These are phyloP conservation scores for Termitomyces bulborhizus DNA, from an alignment of 768 basidiomycete species.

Conservation along the genomic window DNA sequence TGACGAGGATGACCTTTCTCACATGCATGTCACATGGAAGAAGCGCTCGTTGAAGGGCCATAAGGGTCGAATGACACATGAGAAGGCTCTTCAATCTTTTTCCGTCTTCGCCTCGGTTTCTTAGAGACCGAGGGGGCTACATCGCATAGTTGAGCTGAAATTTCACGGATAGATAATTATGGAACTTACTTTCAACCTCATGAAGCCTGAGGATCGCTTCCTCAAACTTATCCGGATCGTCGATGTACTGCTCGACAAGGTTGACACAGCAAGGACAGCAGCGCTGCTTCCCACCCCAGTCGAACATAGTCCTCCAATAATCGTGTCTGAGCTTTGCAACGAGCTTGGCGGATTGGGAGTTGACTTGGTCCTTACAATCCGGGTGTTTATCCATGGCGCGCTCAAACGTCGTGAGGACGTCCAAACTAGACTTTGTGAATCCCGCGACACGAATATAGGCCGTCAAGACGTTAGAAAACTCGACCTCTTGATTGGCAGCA, in stretches of 20 bases:
- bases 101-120: slow-evolving; percentile 7
- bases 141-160: not conserved
- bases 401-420: slow-evolving; percentile 13
- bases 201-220: not conserved
- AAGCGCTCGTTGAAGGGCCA: slow-evolving; percentile 12
- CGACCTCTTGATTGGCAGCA: slow-evolving; percentile 13
- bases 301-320: slow-evolving; percentile 14
- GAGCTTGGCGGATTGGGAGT: slow-evolving; percentile 9
- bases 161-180: not conserved
- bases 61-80: slow-evolving; percentile 10
- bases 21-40: slow-evolving; percentile 1
- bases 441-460: slow-evolving; percentile 14
- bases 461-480: slow-evolving; percentile 12
- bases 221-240: slow-evolving; percentile 9
- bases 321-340: slow-evolving; percentile 12
- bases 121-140: not conserved
- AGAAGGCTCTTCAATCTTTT: not conserved
- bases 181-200: not conserved
- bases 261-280: slow-evolving; percentile 14
- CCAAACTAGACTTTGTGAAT: slow-evolving; percentile 8
- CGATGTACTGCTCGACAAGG: slow-evolving; percentile 10
- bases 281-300: slow-evolving; percentile 10
- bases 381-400: slow-evolving; percentile 15
- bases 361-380: slow-evolving; percentile 10
- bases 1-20: not conserved